phyloP scores from a whole-genome alignment of 768 basidiomycete species.

The Lentinula sp. region DNA sequence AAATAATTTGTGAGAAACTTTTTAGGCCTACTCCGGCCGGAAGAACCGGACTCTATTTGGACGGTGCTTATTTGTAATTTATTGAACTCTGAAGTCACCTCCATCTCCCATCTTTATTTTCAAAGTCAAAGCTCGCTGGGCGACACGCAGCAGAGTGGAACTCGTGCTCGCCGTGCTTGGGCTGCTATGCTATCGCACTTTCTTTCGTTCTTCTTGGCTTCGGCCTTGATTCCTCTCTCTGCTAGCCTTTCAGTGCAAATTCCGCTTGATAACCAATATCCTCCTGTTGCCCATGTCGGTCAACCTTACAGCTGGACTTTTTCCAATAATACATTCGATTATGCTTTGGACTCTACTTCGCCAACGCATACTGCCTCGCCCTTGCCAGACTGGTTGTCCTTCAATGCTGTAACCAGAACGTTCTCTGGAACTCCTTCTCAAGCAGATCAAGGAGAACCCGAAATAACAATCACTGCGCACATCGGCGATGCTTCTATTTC shows the following conservation, averaged over 20 bases:
- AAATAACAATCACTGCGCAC: slow-evolving; percentile 58
- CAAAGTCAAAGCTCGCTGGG: slow-evolving; percentile 45
- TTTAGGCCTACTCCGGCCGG: too few relatives aligned
- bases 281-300: slow-evolving; percentile 67
- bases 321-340: slow-evolving; percentile 58
- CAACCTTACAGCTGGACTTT: slow-evolving; percentile 67
- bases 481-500: slow-evolving; percentile 46
- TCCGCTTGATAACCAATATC: slow-evolving; percentile 68
- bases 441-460: slow-evolving; percentile 55
- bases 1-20: too few relatives aligned
- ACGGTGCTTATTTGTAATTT: too few relatives aligned
- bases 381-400: slow-evolving; percentile 75
- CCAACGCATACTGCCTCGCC: slow-evolving; percentile 42
- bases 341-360: slow-evolving; percentile 34
- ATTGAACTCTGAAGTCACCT: too few relatives aligned
- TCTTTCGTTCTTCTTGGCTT: slow-evolving; percentile 47
- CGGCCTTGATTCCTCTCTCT: slow-evolving; percentile 29
- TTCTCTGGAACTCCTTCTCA: slow-evolving; percentile 66
- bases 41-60: too few relatives aligned
- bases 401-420: slow-evolving; percentile 52
- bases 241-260: slow-evolving; percentile 47
- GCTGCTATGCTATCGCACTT: slow-evolving; percentile 44
- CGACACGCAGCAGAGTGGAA: slow-evolving; percentile 27
- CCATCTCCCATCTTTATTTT: background rate
- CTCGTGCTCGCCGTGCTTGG: slow-evolving; percentile 7